Percentiles rank a stretch among this genome's conserved stretches.
phyloP scores from a whole-genome alignment of 1,139 yeast species.

The Suhomyces terraborum region DNA sequence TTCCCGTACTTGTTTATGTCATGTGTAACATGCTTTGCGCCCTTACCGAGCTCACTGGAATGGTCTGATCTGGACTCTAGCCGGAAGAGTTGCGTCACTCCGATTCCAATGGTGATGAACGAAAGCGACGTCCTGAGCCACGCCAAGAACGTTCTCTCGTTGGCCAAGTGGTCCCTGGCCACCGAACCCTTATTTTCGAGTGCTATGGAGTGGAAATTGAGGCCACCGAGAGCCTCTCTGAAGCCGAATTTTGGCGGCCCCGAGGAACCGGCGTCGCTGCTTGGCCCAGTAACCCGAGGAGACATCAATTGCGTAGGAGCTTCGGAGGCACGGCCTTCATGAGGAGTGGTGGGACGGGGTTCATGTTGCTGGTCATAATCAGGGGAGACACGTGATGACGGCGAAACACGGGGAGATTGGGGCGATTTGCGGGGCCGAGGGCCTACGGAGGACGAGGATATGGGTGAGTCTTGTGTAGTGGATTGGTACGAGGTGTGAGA shows the following conservation, averaged over 20 bases:
- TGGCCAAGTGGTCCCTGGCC: conserved; percentile 65
- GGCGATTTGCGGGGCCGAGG: conserved; percentile 1
- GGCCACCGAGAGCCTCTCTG: conserved; percentile 6
- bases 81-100: conserved; percentile 44
- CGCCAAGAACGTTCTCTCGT: conserved; percentile 76
- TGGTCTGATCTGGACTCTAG: conserved; percentile 28
- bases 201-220: conserved; percentile 18
- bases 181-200: conserved; percentile 46
- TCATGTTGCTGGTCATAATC: too few species aligned
- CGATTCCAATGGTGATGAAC: conserved; percentile 46
- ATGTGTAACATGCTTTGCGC: not conserved
- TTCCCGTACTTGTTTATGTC: conserved; percentile 33
- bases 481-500: conserved; percentile 11
- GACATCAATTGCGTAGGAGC: not conserved
- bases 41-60: conserved; percentile 22
- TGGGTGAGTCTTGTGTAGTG: too few species aligned
- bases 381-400: not conserved
- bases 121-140: conserved; percentile 66
- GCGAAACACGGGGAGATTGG: not conserved
- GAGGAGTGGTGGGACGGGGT: not conserved
- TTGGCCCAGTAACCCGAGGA: not conserved
- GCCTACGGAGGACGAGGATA: not conserved
- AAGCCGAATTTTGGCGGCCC: conserved; percentile 2
- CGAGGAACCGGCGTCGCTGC: not conserved
- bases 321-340: not conserved